A percentile compares a stretch with the other conserved stretches of the same genome.
Conservation (phyloP, 441 rosid genomes). For the Erodium texanum region DNA sequence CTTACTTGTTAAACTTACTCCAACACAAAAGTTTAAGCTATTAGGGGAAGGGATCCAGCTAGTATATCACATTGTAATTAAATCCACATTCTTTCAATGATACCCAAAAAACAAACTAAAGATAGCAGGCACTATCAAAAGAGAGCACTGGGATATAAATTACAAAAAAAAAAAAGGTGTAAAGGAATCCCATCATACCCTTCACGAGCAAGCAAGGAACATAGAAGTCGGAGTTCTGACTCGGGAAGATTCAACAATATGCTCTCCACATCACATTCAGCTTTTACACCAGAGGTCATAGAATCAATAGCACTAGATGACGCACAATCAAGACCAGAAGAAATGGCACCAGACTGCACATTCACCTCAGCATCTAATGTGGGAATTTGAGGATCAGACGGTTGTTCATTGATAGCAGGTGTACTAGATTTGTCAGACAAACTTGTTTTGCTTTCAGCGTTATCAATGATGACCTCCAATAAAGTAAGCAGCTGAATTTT, state of each 20-base stretch:
- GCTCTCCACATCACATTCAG: constrained; percentile 47
- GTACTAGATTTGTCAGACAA: constrained; percentile 41
- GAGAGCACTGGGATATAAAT: not conserved
- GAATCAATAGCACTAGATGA: constrained; percentile 32
- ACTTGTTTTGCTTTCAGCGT: constrained; percentile 52
- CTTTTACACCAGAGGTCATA: constrained; percentile 29
- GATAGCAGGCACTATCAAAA: not conserved
- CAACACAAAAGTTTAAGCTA: too few relatives aligned
- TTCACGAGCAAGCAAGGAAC: constrained; percentile 92
- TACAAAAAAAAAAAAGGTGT: not conserved
- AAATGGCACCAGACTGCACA: constrained; percentile 30
- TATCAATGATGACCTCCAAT: constrained; percentile 77
- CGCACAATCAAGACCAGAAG: constrained; percentile 33
- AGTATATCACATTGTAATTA: too few relatives aligned
- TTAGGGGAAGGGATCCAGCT: too few relatives aligned
- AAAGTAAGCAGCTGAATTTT: constrained; percentile 72
- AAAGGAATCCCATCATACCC: constrained; percentile 42
- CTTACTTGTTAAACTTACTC: not conserved
- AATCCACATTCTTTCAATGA: too few relatives aligned
- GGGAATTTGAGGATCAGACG: constrained; percentile 31
- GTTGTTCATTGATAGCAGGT: constrained; percentile 35
- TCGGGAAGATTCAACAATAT: constrained; percentile 68
- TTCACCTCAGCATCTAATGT: constrained; percentile 33
- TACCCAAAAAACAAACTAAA: not conserved
- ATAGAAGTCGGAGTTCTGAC: constrained; percentile 72